Evolutionary conservation across 164 flowering plant genomes (phyloP), one percentile per base, ranked within the genome.

Genomic region (Tinospora cordifolia): DNA sequence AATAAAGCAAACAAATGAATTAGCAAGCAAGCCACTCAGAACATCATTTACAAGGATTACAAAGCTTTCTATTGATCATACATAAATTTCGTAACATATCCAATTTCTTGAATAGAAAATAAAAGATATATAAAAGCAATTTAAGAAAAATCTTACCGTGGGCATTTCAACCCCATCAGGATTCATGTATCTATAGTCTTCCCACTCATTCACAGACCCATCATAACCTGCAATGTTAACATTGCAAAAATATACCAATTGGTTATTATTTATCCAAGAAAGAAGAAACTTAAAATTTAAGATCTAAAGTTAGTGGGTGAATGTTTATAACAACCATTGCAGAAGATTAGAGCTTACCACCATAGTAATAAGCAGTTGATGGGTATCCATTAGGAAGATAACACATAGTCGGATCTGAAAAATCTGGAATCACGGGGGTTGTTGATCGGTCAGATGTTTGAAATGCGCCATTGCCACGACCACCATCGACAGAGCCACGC

Each of bases 381-480:
- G 79, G 76, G 74, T 84, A 84, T 25, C 78, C 86, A 72, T 72
- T 77, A 44, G 88, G 79, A 65, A 65, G n/a, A 65, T 83, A 84
- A 63, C 76, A 79, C 76, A 83, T 62, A 34, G 66, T 66, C 60
- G 84, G 81, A 70, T 82, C 84, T 68, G 65, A 36, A 13, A 75
- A 77, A 66, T 84, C 85, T 46, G 59, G 77, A 54, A 72, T 71
- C 5, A 76, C 0, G 40, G 86, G 81, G 1, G 86, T 66, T 6
- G 72, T 64, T 17, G 90, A 81, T 39, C 81, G 71, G 38, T 87
- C 94, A 44, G 13, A 70, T 7, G 87, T 67, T 49, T 80, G 87
- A 58, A 75, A 74, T 75, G 77, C 81, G 21, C 84, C 87, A 79
- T 77, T 89, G 12, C 80, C 65, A 17, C 81, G 79, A 14, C 70